A percentile compares a stretch with the other conserved stretches of the same genome.
Conservation (phyloP, 495 filamentous ascomycete species). For the Tuber indicum region DNA sequence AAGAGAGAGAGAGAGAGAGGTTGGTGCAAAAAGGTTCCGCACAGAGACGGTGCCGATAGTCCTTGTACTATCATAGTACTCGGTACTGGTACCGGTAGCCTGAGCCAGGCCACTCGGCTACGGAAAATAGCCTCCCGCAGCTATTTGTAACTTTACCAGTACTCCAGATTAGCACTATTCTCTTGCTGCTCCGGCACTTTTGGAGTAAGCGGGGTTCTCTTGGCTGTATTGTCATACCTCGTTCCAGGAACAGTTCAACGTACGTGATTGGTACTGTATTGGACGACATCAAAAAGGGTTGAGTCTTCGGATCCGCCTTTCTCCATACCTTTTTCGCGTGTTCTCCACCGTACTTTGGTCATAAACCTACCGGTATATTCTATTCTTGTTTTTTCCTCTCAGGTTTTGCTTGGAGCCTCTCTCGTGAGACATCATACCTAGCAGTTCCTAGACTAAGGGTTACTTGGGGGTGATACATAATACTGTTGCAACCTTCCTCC, state of each 20-base stretch:
- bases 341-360: not conserved
- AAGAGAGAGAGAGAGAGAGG: not conserved
- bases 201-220: not conserved
- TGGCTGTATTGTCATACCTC: not conserved
- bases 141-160: too few species aligned
- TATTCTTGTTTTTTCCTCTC: not conserved
- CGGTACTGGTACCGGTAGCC: too few species aligned
- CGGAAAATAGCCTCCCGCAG: too few species aligned
- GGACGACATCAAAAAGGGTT: not conserved
- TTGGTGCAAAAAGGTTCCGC: too few species aligned
- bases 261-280: not conserved
- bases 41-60: too few species aligned
- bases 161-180: too few species aligned
- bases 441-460: conserved; percentile 9
- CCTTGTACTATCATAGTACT: too few species aligned
- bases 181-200: too few species aligned
- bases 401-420: conserved; percentile 15
- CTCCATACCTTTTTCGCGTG: not conserved
- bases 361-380: not conserved
- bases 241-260: not conserved
- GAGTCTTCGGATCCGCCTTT: not conserved
- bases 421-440: conserved; percentile 10
- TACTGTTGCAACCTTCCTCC: conserved; percentile 24
- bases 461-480: conserved; percentile 15
- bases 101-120: too few species aligned